These are phyloP conservation scores for Brasenia schreberi DNA, from an alignment of 164 flowering plant species.

Conservation along the genomic window DNA sequence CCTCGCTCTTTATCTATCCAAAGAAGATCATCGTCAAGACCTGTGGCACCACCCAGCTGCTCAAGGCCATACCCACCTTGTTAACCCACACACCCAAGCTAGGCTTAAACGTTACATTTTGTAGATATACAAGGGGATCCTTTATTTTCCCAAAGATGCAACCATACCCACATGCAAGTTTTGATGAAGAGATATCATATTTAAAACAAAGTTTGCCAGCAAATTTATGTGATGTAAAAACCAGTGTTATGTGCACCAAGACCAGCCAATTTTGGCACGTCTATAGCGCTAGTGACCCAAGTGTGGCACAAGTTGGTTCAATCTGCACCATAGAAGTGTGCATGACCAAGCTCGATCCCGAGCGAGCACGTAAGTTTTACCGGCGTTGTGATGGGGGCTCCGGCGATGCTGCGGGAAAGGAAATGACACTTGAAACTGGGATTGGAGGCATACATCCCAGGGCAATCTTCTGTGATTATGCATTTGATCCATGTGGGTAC, in stretches of 20 bases:
- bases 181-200: conserved; percentile 54
- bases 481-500: conserved; percentile 95
- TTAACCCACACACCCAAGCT: conserved; percentile 33
- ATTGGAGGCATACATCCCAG: conserved; percentile 37
- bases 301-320: neutral
- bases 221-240: conserved; percentile 36
- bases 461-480: conserved; percentile 63
- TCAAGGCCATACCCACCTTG: conserved; percentile 67
- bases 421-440: conserved; percentile 68
- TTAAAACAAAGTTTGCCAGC: conserved; percentile 42
- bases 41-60: conserved; percentile 89
- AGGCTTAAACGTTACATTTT: conserved; percentile 29
- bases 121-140: conserved; percentile 77
- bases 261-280: conserved; percentile 72
- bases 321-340: conserved; percentile 71
- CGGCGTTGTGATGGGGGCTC: conserved; percentile 17
- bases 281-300: conserved; percentile 40
- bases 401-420: conserved; percentile 54
- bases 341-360: conserved; percentile 77
- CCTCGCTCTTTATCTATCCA: conserved; percentile 83
- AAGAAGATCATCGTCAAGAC: conserved; percentile 82
- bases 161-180: conserved; percentile 71
- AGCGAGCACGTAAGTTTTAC: conserved; percentile 45
- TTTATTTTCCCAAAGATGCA: conserved; percentile 79
- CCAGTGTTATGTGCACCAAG: conserved; percentile 52